Conservation (phyloP, 2,329 filamentous ascomycete species). For the Plenodomus tracheiphilus region DNA sequence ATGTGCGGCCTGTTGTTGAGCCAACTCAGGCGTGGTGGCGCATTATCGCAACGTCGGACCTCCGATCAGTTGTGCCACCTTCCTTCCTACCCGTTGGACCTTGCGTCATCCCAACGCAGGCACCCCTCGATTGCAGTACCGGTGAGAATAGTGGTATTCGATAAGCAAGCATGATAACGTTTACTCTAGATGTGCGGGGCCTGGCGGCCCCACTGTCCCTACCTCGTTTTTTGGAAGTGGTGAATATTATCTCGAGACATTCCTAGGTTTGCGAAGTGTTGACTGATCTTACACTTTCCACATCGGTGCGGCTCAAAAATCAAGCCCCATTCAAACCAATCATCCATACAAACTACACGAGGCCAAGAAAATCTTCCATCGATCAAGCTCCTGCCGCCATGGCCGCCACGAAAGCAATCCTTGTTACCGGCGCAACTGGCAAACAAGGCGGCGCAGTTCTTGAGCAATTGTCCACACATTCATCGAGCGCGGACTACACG, state of each 20-base stretch:
- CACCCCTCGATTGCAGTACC: not conserved
- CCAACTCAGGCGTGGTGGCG: too few species aligned
- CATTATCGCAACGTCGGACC: too few species aligned
- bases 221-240: not conserved
- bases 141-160: too few species aligned
- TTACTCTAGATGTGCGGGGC: too few species aligned
- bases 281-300: not conserved
- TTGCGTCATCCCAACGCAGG: not conserved
- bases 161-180: not conserved
- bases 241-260: not conserved
- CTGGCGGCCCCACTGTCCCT: not conserved
- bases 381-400: constrained; percentile 20
- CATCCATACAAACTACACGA: not conserved
- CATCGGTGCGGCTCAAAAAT: not conserved
- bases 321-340: not conserved
- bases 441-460: constrained; percentile 53
- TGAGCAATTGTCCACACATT: constrained; percentile 44
- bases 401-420: constrained; percentile 44
- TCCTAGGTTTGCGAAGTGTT: not conserved
- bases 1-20: too few species aligned
- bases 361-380: constrained; percentile 7
- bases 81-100: too few species aligned
- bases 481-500: constrained; percentile 45
- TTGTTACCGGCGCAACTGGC: constrained; percentile 51
- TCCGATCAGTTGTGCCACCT: too few species aligned